Percentiles rank a stretch among this genome's conserved stretches.
These are phyloP conservation scores for Trichoderma parareesei DNA, from an alignment of 495 filamentous ascomycete species.

Conservation along the genomic window DNA sequence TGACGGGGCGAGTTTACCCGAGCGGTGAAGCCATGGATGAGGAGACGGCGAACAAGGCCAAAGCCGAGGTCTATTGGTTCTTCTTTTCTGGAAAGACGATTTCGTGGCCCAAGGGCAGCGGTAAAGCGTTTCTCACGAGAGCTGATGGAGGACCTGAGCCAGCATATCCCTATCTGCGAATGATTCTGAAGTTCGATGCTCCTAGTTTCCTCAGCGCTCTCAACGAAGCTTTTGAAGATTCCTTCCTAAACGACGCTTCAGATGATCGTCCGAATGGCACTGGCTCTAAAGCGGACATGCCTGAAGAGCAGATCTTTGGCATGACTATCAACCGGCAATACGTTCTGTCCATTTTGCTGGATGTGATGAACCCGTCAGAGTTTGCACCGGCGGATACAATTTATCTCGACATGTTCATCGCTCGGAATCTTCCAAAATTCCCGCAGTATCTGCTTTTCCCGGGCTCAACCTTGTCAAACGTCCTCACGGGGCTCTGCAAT, in stretches of 20 bases:
- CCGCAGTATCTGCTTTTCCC: conserved; percentile 89
- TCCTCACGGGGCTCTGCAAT: conserved; percentile 74
- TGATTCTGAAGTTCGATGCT: conserved; percentile 80
- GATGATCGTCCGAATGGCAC: conserved; percentile 47
- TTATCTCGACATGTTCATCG: conserved; percentile 96
- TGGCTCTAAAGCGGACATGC: conserved; percentile 35
- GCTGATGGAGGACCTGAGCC: conserved; percentile 44
- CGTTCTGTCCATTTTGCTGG: conserved; percentile 77
- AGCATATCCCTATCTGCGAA: conserved; percentile 72
- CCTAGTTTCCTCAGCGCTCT: conserved; percentile 89
- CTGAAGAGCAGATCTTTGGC: conserved; percentile 57
- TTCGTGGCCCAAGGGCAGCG: conserved; percentile 51
- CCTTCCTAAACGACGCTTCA: conserved; percentile 74
- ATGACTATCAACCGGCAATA: conserved; percentile 82
- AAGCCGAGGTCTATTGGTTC: conserved; percentile 83
- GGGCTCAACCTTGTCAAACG: conserved; percentile 71
- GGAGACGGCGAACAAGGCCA: conserved; percentile 60
- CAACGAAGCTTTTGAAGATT: conserved; percentile 95
- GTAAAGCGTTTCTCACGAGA: conserved; percentile 46
- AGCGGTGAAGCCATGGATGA: conserved; percentile 68
- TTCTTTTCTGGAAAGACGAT: conserved; percentile 76
- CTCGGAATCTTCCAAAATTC: conserved; percentile 92
- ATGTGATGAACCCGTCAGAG: conserved; percentile 68
- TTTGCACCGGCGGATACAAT: conserved; percentile 79
- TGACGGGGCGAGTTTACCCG: conserved; percentile 86